phyloP scores from a whole-genome alignment of 75 land plant genomes.

The Cryptomeria japonica region DNA sequence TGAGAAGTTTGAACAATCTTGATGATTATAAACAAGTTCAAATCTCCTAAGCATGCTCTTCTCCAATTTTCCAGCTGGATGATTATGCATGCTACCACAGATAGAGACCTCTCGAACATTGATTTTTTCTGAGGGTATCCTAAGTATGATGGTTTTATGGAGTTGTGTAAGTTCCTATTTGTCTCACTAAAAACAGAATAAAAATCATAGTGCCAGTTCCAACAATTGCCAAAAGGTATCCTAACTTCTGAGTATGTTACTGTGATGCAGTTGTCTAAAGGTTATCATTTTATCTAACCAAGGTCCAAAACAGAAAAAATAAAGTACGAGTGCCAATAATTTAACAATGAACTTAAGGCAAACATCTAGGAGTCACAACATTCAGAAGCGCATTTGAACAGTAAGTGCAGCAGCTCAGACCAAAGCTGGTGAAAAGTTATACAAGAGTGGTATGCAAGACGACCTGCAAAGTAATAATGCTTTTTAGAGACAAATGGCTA shows the following conservation, averaged over 20 bases:
- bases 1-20: neutral
- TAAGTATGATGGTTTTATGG: neutral
- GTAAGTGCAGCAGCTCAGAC: neutral
- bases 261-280: neutral
- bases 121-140: neutral
- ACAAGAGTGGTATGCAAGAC: neutral
- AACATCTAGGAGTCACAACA: neutral
- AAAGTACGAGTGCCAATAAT: neutral
- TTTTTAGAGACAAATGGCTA: neutral
- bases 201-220: neutral
- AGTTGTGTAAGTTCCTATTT: neutral
- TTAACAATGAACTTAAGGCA: neutral
- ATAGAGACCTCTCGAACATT: neutral
- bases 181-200: neutral
- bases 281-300: neutral
- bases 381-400: neutral
- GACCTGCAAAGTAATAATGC: neutral
- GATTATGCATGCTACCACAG: neutral
- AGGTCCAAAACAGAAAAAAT: neutral
- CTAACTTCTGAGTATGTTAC: neutral
- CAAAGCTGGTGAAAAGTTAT: neutral
- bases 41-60: neutral
- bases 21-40: neutral
- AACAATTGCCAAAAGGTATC: neutral
- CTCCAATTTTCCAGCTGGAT: neutral